These are phyloP conservation scores for Jaminaea rosea DNA, from an alignment of 1,284 basidiomycete genomes.

Conservation along the genomic window DNA sequence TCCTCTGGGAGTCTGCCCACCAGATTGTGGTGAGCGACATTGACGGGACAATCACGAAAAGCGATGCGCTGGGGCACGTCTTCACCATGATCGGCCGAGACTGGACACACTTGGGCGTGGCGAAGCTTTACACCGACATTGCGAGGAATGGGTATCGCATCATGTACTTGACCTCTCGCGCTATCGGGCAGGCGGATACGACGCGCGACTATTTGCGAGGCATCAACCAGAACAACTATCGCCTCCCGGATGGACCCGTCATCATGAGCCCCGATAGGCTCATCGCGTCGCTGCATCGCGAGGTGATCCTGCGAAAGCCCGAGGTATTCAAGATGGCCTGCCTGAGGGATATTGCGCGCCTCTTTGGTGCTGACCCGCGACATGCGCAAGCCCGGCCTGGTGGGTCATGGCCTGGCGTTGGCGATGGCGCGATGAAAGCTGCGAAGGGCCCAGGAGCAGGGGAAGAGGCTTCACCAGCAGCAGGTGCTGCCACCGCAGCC, in stretches of 20 bases:
- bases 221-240: constrained; percentile 89
- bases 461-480: constrained; percentile 4
- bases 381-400: constrained; percentile 4
- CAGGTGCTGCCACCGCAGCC: constrained; percentile 14
- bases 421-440: constrained; percentile 3
- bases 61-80: constrained; percentile 92
- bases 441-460: constrained; percentile 6
- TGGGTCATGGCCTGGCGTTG: constrained; percentile 3
- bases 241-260: constrained; percentile 92
- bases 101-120: constrained; percentile 97
- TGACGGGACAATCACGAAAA: constrained; percentile 91
- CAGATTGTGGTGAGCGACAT: constrained; percentile 92
- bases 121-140: constrained; percentile 96
- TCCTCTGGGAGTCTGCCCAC: constrained; percentile 87
- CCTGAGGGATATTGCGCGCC: constrained; percentile 82
- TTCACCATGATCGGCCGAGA: constrained; percentile 99
- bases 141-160: constrained; percentile 91
- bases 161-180: constrained; percentile 93
- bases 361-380: constrained; percentile 61
- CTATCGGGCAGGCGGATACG: constrained; percentile 95
- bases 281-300: constrained; percentile 83
- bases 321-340: constrained; percentile 99
- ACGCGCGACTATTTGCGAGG: constrained; percentile 91
- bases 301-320: constrained; percentile 64
- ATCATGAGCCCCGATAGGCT: constrained; percentile 97